Conservation (phyloP, 176 grass and related monocot species). For the Canna indica region DNA sequence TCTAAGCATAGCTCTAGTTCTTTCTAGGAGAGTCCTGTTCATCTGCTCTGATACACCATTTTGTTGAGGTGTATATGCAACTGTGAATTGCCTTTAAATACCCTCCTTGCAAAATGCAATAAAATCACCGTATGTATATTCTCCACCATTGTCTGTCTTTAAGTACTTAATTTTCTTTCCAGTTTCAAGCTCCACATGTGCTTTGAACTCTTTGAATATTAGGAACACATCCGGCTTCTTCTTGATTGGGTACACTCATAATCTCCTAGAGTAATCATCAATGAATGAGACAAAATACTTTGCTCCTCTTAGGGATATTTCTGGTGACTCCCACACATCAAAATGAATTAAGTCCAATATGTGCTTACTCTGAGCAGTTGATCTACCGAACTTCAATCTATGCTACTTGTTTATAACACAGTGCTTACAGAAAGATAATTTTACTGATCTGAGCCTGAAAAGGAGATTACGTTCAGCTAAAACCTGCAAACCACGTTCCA, state of each 20-base stretch:
- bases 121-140: neutral
- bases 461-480: too few relatives aligned
- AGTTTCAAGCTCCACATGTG: neutral
- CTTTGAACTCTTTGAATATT: too few relatives aligned
- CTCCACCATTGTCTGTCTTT: neutral
- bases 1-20: neutral
- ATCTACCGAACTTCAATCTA: too few relatives aligned
- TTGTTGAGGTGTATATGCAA: neutral
- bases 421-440: too few relatives aligned
- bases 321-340: too few relatives aligned
- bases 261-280: neutral
- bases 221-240: neutral
- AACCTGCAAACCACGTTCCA: too few relatives aligned
- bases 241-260: neutral
- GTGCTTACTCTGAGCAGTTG: neutral
- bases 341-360: neutral
- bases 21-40: neutral
- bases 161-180: neutral
- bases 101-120: neutral
- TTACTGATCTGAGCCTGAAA: too few relatives aligned
- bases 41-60: neutral
- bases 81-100: too few relatives aligned
- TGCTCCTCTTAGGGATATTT: too few relatives aligned
- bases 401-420: too few relatives aligned
- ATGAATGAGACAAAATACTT: neutral